Base-by-base conservation (phyloP, 345 rosid species). In the Linum trigynum region DNA sequence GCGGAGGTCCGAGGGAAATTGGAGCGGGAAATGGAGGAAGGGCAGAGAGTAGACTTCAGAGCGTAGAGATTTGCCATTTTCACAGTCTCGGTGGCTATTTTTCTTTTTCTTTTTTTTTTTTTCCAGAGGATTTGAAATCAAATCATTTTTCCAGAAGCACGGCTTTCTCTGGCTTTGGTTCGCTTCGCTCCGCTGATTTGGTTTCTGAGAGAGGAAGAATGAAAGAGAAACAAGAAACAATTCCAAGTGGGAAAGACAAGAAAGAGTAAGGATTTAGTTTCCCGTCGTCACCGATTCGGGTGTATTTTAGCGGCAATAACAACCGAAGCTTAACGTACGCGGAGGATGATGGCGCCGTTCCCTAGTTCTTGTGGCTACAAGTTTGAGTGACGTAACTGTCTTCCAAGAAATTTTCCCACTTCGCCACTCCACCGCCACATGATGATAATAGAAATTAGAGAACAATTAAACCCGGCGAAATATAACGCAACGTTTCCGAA, bases 21-120 rank as follows among this genome's bases (percentile, higher is more conserved):
- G 7, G 81, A 77, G 62, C 71, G 87, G 55, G 85, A 74, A 76
- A 74, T 7, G 45, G 90, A 77, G 45, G 80, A 60, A n/a, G 86
- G 83, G 68, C 82, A 76, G 15, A 69, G 45, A 48, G 82, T 65
- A 17, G 84, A 67, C 68, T 75, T 87, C 71, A 81, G 55, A 56
- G 78, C 32, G 67, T 81, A 74, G 7, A 79, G 65, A 60, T 81
- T 78, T 74, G 81, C 87, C 92, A 86, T 85, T 57, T 5, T 5
- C 36, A 11, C 39, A 3, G 15, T 9, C 14, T 41, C 45, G 53
- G 53, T 9, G 14, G 14, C 53, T 12, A 48, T 0, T 23, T 23
- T 8, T 16, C 0, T 32, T 65, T 15, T 3, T 41, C n/a, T n/a
- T 38, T 16, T 15, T 38, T 37, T 16, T 55, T 1, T 43, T 67